Evolutionary conservation across 257 asterid species (phyloP), one percentile per base, ranked within the genome.

Genomic region (Euphrasia confusa): DNA sequence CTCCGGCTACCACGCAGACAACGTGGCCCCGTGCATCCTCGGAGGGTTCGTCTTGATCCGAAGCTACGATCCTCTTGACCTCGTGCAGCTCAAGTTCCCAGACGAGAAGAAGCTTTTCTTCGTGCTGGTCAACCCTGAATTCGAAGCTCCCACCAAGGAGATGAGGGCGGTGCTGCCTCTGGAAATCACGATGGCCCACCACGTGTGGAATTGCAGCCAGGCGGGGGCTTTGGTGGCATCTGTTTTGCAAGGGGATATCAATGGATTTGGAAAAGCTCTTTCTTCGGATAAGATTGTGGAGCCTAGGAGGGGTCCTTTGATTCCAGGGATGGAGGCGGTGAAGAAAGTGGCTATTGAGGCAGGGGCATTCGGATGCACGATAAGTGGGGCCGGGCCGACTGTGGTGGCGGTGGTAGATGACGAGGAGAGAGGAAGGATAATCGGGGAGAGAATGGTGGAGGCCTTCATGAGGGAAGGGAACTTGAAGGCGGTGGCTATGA

Each of bases 1-100:
- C 26, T 90, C 95, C 7, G 98, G 96, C 9, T 88, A 90, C 77
- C 96, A 88, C 66, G 98, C 96, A 1, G 98, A 90, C 60, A 90
- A 88, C 42, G 56, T 90, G 12, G 98, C 91, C 7, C 98, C 96
- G 0, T 69, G 94, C 0, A 80, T 90, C 35, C 70, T 90, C 68
- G 94, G 96, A 3, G 98, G 96, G 0, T 90, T 90, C 26, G 86
- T 90, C 15, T 65, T 90, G 77, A 72, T 90, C 17, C 82, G 84
- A 0, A 88, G 94, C 79, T 90, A 90, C 61, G 88, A 90, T 2
- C 96, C 96, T 14, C 65, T 88, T 0, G 96, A 90, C 39, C 57
- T 90, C 58, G 77, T 83, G 74, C 87, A 70, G 37, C 71, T 90
- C 52, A 76, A 74, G 50, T 82, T 90, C 58, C 98, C 96, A 0